Base-by-base conservation (phyloP, 2,329 filamentous ascomycete species). In the Leptographium flavum region DNA sequence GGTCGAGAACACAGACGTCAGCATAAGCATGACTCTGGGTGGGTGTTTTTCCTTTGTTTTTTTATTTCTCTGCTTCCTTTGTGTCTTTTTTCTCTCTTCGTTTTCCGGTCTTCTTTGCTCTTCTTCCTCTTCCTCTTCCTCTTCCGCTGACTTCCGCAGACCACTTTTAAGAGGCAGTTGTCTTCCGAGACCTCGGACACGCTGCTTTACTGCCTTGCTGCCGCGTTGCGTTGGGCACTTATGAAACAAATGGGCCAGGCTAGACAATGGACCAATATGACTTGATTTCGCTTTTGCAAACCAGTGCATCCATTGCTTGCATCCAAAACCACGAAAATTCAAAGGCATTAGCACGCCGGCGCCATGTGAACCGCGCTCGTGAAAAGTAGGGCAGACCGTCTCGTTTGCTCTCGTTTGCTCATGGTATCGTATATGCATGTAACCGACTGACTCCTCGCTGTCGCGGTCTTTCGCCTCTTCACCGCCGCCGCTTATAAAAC, bases 1-100 rank as follows among this genome's bases (percentile, higher is more conserved):
- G 90, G 92, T 98, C 43, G 90, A 95, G 74, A 94, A 83, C 62
- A 96, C 90, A 46, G 79, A 83, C 57, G 73, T 83, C 54, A 81
- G 76, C 67, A 79, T 81, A 73, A 82, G 76, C 67, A 81, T 83
- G 78, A 83, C 79, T 55, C 67, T 83, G 58, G 77, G 79, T 79
- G 27, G 2, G 48, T 50, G 19, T 5, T 25, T 5, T 21, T 22
- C 27, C 7, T 2, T 13, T 13, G 19, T 22, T 38, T 22, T 39
- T 28, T 27, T 27, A 41, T 32, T 37, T 23, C 5, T 35, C 3
- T 9, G 17, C 39, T n/a, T n/a, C n/a, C n/a, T n/a, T n/a, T n/a
- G n/a, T n/a, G n/a, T n/a, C n/a, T n/a, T n/a, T 44, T 37, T 17
- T 32, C 23, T 15, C 31, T 37, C 27, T 9, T 21, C 17, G 3